phyloP scores from a whole-genome alignment of 257 asterid genomes.

The Capsicum pubescens region DNA sequence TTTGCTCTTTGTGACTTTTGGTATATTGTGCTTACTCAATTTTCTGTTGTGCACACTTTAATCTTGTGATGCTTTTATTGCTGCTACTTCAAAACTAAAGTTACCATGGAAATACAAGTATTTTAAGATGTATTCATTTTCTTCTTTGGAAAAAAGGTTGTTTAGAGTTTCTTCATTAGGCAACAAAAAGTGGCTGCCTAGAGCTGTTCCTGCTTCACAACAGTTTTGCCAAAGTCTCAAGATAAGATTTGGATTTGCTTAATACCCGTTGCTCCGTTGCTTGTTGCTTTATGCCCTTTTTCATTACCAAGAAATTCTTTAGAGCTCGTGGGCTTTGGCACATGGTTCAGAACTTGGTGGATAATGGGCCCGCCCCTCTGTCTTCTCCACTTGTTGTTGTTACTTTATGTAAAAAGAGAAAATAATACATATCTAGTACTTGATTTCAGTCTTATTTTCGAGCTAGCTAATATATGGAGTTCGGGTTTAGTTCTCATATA shows the following conservation, averaged over 20 bases:
- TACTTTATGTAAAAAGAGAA: neutral
- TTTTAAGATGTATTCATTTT: neutral
- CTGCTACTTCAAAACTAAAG: neutral
- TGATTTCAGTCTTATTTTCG: neutral
- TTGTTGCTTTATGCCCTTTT: neutral
- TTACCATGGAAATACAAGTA: neutral
- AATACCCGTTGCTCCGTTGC: constrained; percentile 6
- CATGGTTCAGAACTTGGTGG: neutral
- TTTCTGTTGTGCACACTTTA: constrained; percentile 15
- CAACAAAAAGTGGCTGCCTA: neutral
- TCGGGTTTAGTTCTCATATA: neutral
- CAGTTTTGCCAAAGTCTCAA: constrained; percentile 8
- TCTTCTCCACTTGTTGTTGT: neutral
- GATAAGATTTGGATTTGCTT: neutral
- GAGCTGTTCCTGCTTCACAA: neutral
- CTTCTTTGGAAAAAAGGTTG: neutral
- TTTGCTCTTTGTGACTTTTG: neutral
- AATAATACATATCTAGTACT: neutral
- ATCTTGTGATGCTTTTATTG: constrained; percentile 12
- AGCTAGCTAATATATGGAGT: constrained; percentile 2
- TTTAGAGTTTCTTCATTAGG: neutral
- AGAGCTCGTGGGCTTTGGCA: neutral
- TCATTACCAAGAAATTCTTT: neutral
- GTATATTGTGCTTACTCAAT: neutral
- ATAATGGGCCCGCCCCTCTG: neutral